These are phyloP conservation scores for Crithidia fasciculata DNA, from an alignment of 208 protist species.

Conservation along the genomic window DNA sequence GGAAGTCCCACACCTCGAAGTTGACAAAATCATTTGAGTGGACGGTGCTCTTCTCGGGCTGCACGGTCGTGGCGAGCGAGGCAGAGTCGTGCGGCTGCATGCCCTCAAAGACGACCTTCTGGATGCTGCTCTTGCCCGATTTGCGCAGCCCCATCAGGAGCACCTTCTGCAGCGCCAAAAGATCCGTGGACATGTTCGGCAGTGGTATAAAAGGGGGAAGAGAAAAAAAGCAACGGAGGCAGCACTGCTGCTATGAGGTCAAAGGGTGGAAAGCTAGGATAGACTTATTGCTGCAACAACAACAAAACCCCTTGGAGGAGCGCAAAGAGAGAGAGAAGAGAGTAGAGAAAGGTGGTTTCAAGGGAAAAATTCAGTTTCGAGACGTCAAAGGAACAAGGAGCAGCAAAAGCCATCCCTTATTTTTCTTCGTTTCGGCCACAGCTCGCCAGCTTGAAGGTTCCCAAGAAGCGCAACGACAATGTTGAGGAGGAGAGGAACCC, in stretches of 20 bases:
- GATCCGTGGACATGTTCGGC: slow-evolving; percentile 22
- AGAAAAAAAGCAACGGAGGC: slow-evolving; percentile 4
- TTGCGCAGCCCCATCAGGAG: slow-evolving; percentile 89
- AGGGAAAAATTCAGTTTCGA: neutral
- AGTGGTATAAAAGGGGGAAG: neutral
- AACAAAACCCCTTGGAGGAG: too few species aligned
- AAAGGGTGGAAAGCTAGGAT: too few species aligned
- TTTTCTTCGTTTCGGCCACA: too few species aligned
- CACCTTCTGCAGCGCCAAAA: slow-evolving; percentile 82
- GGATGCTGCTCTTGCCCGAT: slow-evolving; percentile 92
- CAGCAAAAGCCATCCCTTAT: neutral
- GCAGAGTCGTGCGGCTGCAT: slow-evolving; percentile 89
- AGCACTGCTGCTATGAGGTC: neutral
- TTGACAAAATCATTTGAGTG: slow-evolving; percentile 90
- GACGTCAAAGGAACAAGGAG: neutral
- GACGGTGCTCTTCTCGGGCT: slow-evolving; percentile 77
- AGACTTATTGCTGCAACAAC: too few species aligned
- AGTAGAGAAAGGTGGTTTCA: neutral
- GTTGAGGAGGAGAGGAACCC: too few species aligned
- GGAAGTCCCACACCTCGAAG: slow-evolving; percentile 93
- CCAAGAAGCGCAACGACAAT: too few species aligned
- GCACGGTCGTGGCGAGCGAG: slow-evolving; percentile 83
- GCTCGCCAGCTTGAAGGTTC: too few species aligned
- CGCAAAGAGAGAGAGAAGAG: neutral
- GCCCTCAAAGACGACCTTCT: slow-evolving; percentile 90